Evolutionary conservation across 164 flowering plant species (phyloP).

Genomic region (Kalanchoe fedtschenkoi): DNA sequence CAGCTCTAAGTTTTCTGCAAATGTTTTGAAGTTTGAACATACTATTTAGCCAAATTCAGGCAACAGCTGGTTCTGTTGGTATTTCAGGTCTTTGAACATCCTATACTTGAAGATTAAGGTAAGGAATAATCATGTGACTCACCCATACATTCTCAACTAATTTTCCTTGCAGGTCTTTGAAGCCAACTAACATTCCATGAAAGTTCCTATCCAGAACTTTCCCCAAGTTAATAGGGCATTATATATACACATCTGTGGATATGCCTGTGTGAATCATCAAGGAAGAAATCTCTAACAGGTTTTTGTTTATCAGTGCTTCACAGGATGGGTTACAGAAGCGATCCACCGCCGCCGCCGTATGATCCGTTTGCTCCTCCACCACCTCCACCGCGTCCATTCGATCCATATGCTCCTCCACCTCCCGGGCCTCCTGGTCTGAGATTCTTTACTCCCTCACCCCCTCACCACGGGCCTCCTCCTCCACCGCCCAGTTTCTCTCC

Average conservation of each 20-base stretch:
- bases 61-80: too few species aligned
- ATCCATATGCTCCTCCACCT: constrained; percentile 2
- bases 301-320: not conserved
- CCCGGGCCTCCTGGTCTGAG: not conserved
- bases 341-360: not conserved
- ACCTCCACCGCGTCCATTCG: constrained; percentile 2
- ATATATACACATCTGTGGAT: not conserved
- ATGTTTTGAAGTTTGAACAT: too few species aligned
- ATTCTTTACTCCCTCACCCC: not conserved
- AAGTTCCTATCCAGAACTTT: not conserved
- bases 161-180: too few species aligned
- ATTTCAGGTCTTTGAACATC: not conserved
- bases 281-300: not conserved
- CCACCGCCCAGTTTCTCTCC: not conserved
- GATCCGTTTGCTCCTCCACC: not conserved
- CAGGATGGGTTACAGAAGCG: not conserved
- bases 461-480: not conserved
- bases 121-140: constrained; percentile 1
- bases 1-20: too few species aligned
- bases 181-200: not conserved
- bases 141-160: not conserved
- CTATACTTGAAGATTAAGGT: not conserved
- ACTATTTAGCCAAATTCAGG: too few species aligned
- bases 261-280: too few species aligned
- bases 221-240: not conserved